These are phyloP conservation scores for Saccharum spontaneum DNA, from an alignment of 176 grass and related monocot genomes.

Conservation along the genomic window DNA sequence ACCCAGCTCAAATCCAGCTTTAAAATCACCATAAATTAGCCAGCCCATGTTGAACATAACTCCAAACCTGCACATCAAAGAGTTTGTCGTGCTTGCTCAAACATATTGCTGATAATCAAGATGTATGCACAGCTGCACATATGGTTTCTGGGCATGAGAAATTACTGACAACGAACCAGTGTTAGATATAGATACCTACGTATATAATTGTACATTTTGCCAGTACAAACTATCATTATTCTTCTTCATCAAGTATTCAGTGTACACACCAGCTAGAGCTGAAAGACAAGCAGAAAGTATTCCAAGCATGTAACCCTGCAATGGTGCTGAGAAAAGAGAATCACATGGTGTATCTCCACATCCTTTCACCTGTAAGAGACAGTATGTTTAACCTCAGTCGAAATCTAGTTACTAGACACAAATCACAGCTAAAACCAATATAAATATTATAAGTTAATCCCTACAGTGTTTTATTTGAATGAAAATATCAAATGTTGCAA, in stretches of 20 bases:
- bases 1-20: slow-evolving; percentile 83
- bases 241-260: slow-evolving; percentile 98
- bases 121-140: background rate
- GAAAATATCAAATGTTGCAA: background rate
- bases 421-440: background rate
- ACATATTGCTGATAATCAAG: background rate
- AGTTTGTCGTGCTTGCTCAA: background rate
- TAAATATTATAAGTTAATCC: background rate
- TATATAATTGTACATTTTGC: slow-evolving; percentile 98
- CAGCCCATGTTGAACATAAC: slow-evolving; percentile 89
- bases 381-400: background rate
- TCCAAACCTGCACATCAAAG: slow-evolving; percentile 69
- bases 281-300: slow-evolving; percentile 96
- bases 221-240: slow-evolving; percentile 94
- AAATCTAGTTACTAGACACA: slow-evolving; percentile 9
- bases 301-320: slow-evolving; percentile 86
- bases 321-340: slow-evolving; percentile 84
- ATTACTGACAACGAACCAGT: background rate
- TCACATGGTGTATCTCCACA: slow-evolving; percentile 84
- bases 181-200: slow-evolving; percentile 57
- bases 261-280: slow-evolving; percentile 92
- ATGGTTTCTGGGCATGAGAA: background rate
- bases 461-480: background rate
- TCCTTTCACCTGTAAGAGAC: slow-evolving; percentile 74
- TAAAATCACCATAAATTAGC: slow-evolving; percentile 79